Percentiles rank a stretch among this genome's conserved stretches.
Conservation (phyloP, 2,329 filamentous ascomycete species). For the Escovopsis weberi region DNA sequence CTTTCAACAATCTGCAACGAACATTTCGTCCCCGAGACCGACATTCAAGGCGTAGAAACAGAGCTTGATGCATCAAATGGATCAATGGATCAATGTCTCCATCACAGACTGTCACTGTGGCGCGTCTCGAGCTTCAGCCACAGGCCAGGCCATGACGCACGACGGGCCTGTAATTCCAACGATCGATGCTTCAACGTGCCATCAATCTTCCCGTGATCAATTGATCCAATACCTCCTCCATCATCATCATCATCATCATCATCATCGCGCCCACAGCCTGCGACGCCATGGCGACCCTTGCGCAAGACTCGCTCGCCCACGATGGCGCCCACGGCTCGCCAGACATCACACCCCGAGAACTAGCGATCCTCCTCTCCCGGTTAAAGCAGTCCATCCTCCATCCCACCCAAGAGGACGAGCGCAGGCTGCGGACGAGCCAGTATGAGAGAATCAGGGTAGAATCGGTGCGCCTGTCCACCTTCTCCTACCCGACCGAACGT, state of each 20-base stretch:
- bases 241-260: too few relatives aligned
- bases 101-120: slow-evolving; percentile 8
- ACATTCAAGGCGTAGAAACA: background rate
- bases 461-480: slow-evolving; percentile 22
- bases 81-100: too few relatives aligned
- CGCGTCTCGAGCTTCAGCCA: slow-evolving; percentile 14
- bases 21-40: background rate
- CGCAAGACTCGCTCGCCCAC: background rate
- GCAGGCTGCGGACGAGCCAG: slow-evolving; percentile 42
- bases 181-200: too few relatives aligned
- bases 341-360: slow-evolving; percentile 27
- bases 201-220: too few relatives aligned
- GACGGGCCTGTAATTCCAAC: slow-evolving; percentile 3
- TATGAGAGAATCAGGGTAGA: slow-evolving; percentile 42
- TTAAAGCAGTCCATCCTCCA: slow-evolving; percentile 52
- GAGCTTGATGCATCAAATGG: too few relatives aligned
- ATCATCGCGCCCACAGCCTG: background rate
- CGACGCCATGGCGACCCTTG: slow-evolving; percentile 1
- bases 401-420: slow-evolving; percentile 43
- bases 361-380: slow-evolving; percentile 49
- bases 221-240: too few relatives aligned
- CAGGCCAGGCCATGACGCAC: slow-evolving; percentile 3
- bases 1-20: too few relatives aligned
- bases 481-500: too few relatives aligned
- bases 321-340: slow-evolving; percentile 5